Percentiles rank a stretch among this genome's conserved stretches.
Conservation (phyloP, 2,329 filamentous ascomycete species). For the Colletotrichum sidae region DNA sequence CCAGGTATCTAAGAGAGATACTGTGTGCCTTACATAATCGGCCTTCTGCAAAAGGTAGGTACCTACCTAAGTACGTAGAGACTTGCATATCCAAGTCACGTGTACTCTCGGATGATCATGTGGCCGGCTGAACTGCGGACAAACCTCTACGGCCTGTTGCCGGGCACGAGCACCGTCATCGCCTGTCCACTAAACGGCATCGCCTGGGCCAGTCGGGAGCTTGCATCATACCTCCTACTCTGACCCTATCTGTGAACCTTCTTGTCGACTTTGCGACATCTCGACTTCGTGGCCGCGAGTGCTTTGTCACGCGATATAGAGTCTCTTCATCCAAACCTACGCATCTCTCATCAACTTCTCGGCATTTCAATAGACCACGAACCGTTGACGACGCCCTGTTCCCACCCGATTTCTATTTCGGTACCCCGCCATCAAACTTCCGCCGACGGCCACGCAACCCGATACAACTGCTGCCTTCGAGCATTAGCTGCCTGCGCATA, state of each 20-base stretch:
- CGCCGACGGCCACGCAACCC: slow-evolving; percentile 36
- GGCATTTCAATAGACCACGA: slow-evolving; percentile 2
- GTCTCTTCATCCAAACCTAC: neutral
- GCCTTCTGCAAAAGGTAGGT: no score
- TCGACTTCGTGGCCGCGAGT: slow-evolving; percentile 26
- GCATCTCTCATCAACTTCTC: neutral
- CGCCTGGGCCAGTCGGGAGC: slow-evolving; percentile 36
- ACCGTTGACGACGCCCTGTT: slow-evolving; percentile 26
- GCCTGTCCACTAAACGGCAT: slow-evolving; percentile 35
- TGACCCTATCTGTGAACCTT: slow-evolving; percentile 29
- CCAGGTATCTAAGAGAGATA: no score
- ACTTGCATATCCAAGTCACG: slow-evolving; percentile 14
- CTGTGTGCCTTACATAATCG: no score
- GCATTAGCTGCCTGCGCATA: slow-evolving; percentile 28
- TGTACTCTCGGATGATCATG: slow-evolving; percentile 14
- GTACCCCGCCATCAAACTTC: slow-evolving; percentile 38
- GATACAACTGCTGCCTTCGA: slow-evolving; percentile 32
- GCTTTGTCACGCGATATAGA: slow-evolving; percentile 23
- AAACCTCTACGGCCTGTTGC: slow-evolving; percentile 28
- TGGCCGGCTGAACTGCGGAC: slow-evolving; percentile 32
- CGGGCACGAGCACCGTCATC: slow-evolving; percentile 33
- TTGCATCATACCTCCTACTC: slow-evolving; percentile 33
- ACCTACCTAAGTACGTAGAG: neutral
- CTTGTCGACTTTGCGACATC: slow-evolving; percentile 28
- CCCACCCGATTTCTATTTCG: slow-evolving; percentile 32